phyloP scores from a whole-genome alignment of 2,329 filamentous ascomycete genomes.

The Trichoderma sp. region DNA sequence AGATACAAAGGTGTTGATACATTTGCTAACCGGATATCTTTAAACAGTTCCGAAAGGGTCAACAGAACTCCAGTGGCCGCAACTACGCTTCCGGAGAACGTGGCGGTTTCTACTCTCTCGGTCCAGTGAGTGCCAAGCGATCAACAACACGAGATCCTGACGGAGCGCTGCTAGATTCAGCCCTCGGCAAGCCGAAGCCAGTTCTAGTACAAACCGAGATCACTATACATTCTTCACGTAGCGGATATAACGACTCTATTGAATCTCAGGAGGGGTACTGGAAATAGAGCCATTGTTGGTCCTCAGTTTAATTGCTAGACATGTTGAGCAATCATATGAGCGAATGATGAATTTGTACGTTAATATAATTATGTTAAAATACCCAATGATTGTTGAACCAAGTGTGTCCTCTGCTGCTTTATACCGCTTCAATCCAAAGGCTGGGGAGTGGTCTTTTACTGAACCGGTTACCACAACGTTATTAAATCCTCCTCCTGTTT shows the following conservation, averaged over 20 bases:
- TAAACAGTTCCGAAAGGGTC: neutral
- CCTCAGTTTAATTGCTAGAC: neutral
- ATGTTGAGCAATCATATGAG: neutral
- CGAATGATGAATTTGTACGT: neutral
- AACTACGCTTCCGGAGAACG: conserved; percentile 3
- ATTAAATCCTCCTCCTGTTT: neutral
- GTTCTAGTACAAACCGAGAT: conserved; percentile 10
- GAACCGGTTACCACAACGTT: neutral
- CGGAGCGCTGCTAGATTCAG: conserved; percentile 4
- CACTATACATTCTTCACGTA: conserved; percentile 9
- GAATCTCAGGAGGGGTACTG: conserved; percentile 10
- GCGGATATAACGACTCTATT: conserved; percentile 10
- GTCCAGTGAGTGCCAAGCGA: conserved; percentile 3
- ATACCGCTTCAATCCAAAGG: neutral
- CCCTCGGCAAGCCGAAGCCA: conserved; percentile 1
- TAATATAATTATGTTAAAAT: neutral
- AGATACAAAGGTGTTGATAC: too few species aligned
- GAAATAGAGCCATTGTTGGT: neutral
- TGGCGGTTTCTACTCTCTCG: conserved; percentile 11
- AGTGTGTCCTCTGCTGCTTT: neutral
- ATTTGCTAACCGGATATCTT: neutral
- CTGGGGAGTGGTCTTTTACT: neutral
- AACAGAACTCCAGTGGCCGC: neutral
- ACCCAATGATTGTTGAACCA: neutral
- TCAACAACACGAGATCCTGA: conserved; percentile 10